Evolutionary conservation across 2,329 filamentous ascomycete species (phyloP).

Genomic region (Verticillium zaregamsianum): DNA sequence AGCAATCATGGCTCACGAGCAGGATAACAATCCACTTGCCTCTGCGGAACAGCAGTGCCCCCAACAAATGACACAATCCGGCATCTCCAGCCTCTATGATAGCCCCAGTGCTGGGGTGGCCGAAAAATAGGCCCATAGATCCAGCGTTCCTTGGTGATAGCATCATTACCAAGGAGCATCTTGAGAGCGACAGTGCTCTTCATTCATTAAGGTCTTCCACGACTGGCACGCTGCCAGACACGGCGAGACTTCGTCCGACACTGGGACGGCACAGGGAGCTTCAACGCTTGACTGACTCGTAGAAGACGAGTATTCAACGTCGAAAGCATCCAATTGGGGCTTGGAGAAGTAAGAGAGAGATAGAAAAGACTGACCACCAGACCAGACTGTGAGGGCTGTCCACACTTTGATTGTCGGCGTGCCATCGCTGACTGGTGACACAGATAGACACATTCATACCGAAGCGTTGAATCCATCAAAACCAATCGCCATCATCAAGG

Average conservation of each 20-base stretch:
- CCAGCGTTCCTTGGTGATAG: conserved; percentile 16
- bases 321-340: neutral
- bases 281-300: neutral
- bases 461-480: neutral
- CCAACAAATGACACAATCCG: conserved; percentile 16
- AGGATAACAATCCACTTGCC: neutral
- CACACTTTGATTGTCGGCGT: neutral
- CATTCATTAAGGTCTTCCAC: neutral
- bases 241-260: neutral
- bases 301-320: neutral
- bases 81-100: conserved; percentile 22
- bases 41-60: neutral
- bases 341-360: neutral
- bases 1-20: neutral
- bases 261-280: neutral
- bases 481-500: neutral
- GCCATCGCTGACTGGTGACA: neutral
- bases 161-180: neutral
- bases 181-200: neutral
- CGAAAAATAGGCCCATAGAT: conserved; percentile 30
- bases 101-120: conserved; percentile 51
- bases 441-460: neutral
- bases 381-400: neutral
- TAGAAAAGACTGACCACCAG: neutral
- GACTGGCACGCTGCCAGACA: neutral